phyloP scores from a whole-genome alignment of 768 basidiomycete species.

The Mycena alexandri region DNA sequence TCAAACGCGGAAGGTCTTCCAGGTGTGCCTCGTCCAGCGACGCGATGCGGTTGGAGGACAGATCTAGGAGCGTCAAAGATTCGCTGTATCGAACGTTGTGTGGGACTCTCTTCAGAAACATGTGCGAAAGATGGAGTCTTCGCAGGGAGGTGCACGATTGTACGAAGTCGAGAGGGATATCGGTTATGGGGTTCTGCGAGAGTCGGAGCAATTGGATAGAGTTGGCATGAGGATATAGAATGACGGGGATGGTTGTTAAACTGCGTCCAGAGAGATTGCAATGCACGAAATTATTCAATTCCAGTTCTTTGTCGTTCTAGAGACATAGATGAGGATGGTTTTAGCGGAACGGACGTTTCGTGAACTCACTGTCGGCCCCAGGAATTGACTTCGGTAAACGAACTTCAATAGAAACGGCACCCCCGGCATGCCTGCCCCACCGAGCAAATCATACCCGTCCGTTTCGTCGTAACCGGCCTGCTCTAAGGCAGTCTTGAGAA shows the following conservation, averaged over 20 bases:
- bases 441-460: conserved; percentile 71
- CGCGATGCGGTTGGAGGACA: conserved; percentile 91
- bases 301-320: conserved; percentile 76
- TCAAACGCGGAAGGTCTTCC: conserved; percentile 78
- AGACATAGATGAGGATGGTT: not conserved
- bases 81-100: conserved; percentile 80
- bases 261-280: conserved; percentile 86
- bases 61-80: conserved; percentile 84
- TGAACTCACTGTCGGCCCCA: conserved; percentile 66
- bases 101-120: conserved; percentile 95
- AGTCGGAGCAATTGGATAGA: conserved; percentile 88
- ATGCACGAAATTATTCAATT: conserved; percentile 76
- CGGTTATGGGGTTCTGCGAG: conserved; percentile 94
- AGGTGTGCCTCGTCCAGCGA: conserved; percentile 89
- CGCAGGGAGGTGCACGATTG: conserved; percentile 86
- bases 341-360: not conserved
- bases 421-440: conserved; percentile 65
- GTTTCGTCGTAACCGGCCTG: conserved; percentile 92
- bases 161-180: conserved; percentile 96
- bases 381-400: conserved; percentile 84
- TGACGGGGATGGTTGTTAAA: conserved; percentile 88
- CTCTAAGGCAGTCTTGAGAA: conserved; percentile 83
- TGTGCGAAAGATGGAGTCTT: conserved; percentile 88
- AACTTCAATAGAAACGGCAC: conserved; percentile 90
- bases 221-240: conserved; percentile 85